Percentiles rank a stretch among this genome's conserved stretches.
Conservation (phyloP, 148 eudicot species). For the Salicornia ramosissima region DNA sequence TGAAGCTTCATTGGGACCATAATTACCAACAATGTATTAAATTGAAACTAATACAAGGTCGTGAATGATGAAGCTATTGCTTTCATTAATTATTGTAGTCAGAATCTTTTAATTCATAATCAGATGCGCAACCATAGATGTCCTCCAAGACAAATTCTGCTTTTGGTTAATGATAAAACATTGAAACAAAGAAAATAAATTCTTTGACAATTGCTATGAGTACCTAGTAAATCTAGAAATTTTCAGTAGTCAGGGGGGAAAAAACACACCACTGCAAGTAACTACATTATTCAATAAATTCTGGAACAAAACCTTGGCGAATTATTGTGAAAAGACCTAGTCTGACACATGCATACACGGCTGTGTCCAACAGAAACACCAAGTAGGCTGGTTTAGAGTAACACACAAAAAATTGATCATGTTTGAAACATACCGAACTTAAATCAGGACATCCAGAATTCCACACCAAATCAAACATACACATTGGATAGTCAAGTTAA, state of each 20-base stretch:
- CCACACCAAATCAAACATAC: not conserved
- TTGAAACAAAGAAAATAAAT: not conserved
- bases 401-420: not conserved
- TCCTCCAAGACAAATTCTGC: not conserved
- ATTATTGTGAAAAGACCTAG: not conserved
- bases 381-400: not conserved
- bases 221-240: not conserved
- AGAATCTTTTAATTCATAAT: not conserved
- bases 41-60: not conserved
- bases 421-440: not conserved
- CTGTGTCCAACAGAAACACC: not conserved
- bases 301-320: not conserved
- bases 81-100: not conserved
- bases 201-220: too few species aligned
- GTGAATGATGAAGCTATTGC: not conserved
- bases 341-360: not conserved
- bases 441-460: not conserved
- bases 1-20: not conserved
- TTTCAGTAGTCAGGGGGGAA: not conserved
- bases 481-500: too few species aligned
- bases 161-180: not conserved
- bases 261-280: not conserved
- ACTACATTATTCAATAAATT: not conserved
- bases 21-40: not conserved
- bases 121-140: not conserved